These are phyloP conservation scores for Zizania latifolia DNA, from an alignment of 176 grass and related monocot species.

Conservation along the genomic window DNA sequence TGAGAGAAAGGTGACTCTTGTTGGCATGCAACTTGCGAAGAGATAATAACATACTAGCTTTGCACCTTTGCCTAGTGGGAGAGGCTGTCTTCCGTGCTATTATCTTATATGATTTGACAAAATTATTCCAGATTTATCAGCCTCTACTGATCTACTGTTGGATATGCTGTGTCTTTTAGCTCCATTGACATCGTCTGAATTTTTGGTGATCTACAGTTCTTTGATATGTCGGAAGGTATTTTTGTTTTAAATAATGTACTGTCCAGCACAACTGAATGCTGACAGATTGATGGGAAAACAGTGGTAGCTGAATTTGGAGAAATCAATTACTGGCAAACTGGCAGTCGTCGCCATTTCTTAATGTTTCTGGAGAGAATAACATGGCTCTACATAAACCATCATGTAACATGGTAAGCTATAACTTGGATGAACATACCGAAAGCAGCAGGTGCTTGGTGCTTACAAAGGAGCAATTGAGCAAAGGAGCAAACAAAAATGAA, in stretches of 20 bases:
- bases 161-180: not conserved
- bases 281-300: not conserved
- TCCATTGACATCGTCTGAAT: too few species aligned
- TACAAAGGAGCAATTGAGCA: too few species aligned
- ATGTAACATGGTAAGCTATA: slow-evolving; percentile 41
- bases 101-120: slow-evolving; percentile 27
- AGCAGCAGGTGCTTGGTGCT: slow-evolving; percentile 41
- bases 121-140: not conserved
- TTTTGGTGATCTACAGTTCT: too few species aligned
- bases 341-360: too few species aligned
- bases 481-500: too few species aligned
- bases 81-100: slow-evolving; percentile 46
- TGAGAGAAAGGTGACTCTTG: slow-evolving; percentile 21
- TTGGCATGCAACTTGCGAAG: slow-evolving; percentile 5
- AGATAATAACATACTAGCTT: too few species aligned
- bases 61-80: slow-evolving; percentile 36
- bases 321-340: too few species aligned
- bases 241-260: not conserved
- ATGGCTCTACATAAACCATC: too few species aligned
- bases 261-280: not conserved
- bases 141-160: not conserved
- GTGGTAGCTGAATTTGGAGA: not conserved
- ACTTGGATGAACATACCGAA: slow-evolving; percentile 16
- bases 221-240: not conserved
- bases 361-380: too few species aligned